These are phyloP conservation scores for Brassica balearica DNA, from an alignment of 441 rosid genomes.

Conservation along the genomic window DNA sequence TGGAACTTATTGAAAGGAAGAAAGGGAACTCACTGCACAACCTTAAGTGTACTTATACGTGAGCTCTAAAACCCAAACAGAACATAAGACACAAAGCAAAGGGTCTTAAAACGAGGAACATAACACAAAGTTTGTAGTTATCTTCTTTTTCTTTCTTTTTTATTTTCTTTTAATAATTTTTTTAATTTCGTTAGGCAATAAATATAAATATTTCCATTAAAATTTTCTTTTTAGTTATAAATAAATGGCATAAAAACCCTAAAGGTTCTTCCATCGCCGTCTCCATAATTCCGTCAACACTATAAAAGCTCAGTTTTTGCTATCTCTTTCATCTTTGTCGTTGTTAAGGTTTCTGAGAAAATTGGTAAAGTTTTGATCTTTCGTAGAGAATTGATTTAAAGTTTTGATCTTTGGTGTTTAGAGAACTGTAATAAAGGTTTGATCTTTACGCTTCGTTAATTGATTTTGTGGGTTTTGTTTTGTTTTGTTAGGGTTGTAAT, in stretches of 20 bases:
- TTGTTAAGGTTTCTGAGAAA: constrained; percentile 28
- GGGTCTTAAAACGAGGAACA: constrained; percentile 32
- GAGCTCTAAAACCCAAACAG: constrained; percentile 31
- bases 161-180: neutral
- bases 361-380: constrained; percentile 44
- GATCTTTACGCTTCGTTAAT: constrained; percentile 17
- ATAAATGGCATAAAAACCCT: constrained; percentile 72
- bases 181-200: neutral
- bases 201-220: neutral
- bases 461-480: constrained; percentile 12
- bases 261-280: constrained; percentile 89
- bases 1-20: neutral
- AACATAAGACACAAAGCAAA: constrained; percentile 7
- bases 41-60: constrained; percentile 26
- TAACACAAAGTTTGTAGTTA: constrained; percentile 33
- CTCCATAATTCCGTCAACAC: constrained; percentile 60
- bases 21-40: neutral
- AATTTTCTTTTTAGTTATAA: constrained; percentile 34
- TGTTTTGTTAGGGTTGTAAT: constrained; percentile 44
- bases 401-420: constrained; percentile 38
- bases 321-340: constrained; percentile 29
- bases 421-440: constrained; percentile 20
- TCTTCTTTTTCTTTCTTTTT: neutral
- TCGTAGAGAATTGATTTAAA: constrained; percentile 24
- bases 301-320: constrained; percentile 34